Conservation (phyloP, 257 asterid species). For the Nicotiana tomentosiformis region DNA sequence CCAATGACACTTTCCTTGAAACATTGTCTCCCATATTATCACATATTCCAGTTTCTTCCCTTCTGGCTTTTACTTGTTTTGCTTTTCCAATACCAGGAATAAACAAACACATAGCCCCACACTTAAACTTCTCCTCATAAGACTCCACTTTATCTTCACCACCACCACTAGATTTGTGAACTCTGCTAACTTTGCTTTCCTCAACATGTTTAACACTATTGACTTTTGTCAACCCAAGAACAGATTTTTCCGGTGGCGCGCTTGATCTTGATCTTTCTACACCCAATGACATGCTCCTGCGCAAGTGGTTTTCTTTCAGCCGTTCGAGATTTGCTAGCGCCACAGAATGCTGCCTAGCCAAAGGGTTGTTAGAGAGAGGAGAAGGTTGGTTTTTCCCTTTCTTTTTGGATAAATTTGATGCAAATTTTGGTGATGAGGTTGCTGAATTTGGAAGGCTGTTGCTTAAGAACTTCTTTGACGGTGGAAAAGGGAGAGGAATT, state of each 20-base stretch:
- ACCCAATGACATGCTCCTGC: constrained; percentile 75
- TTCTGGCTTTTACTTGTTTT: constrained; percentile 39
- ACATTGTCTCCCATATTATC: constrained; percentile 17
- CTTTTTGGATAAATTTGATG: constrained; percentile 16
- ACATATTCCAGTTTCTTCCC: constrained; percentile 12
- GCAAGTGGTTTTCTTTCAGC: constrained; percentile 43
- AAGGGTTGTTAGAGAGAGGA: constrained; percentile 16
- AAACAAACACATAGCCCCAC: constrained; percentile 70
- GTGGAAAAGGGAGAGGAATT: constrained; percentile 22
- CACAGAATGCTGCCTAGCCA: constrained; percentile 57
- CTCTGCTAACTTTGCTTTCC: constrained; percentile 6
- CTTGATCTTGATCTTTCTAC: constrained; percentile 44
- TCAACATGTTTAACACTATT: background rate
- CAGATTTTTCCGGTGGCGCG: constrained; percentile 51
- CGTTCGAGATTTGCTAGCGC: constrained; percentile 68
- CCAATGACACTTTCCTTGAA: constrained; percentile 63
- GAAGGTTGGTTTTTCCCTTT: constrained; percentile 10
- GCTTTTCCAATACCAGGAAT: constrained; percentile 64
- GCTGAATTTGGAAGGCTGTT: constrained; percentile 60
- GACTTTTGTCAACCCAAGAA: constrained; percentile 28
- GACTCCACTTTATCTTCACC: constrained; percentile 6
- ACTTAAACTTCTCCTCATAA: constrained; percentile 45
- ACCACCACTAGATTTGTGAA: background rate
- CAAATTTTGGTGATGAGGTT: constrained; percentile 41
- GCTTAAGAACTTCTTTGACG: constrained; percentile 40